Conservation (phyloP, 352 stramenopile genomes). For the Pythium dissimile region DNA sequence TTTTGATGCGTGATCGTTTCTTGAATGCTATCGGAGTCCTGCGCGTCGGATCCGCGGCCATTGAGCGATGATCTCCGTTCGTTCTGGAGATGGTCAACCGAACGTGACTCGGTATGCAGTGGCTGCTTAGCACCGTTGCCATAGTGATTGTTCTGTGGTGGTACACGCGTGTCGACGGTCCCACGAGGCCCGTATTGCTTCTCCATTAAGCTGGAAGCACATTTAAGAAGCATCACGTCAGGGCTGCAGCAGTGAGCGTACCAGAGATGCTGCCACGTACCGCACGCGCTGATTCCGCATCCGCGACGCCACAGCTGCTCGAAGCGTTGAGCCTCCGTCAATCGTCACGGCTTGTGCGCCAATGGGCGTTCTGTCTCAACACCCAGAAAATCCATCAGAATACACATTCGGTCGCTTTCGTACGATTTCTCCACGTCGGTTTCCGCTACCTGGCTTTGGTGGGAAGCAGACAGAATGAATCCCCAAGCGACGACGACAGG, state of each 20-base stretch:
- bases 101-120: conserved; percentile 2
- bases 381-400: too few relatives aligned
- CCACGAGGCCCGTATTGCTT: conserved; percentile 59
- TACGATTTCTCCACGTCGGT: too few relatives aligned
- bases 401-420: too few relatives aligned
- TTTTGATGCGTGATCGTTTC: conserved; percentile 70
- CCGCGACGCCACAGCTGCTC: conserved; percentile 71
- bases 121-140: not conserved
- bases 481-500: conserved; percentile 75
- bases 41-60: conserved; percentile 6
- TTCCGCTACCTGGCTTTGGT: conserved; percentile 66
- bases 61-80: conserved; percentile 20
- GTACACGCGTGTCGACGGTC: conserved; percentile 30
- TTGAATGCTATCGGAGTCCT: conserved; percentile 46
- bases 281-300: conserved; percentile 80
- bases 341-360: conserved; percentile 62
- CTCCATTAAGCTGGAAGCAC: conserved; percentile 66
- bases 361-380: conserved; percentile 35
- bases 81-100: not conserved
- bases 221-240: too few relatives aligned
- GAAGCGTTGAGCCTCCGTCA: conserved; percentile 71
- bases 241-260: too few relatives aligned
- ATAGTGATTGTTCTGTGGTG: conserved; percentile 6
- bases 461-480: conserved; percentile 82
- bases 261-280: conserved; percentile 14